phyloP scores from a whole-genome alignment of 345 rosid genomes.

The Sonneratia caseolaris region DNA sequence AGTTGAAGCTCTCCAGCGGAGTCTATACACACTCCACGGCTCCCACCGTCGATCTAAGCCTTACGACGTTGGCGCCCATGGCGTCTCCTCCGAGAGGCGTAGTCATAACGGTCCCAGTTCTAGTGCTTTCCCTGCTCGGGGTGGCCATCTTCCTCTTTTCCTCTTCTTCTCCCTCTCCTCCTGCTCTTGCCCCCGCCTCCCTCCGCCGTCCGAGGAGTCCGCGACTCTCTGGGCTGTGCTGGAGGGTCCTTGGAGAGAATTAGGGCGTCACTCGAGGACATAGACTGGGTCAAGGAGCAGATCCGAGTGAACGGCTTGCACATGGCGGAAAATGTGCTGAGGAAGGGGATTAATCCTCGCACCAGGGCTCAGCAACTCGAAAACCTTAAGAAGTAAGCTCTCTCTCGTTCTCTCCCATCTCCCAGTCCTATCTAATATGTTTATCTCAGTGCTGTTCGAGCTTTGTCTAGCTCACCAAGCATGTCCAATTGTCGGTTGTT shows the following conservation, averaged over 20 bases:
- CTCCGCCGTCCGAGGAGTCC: slow-evolving; percentile 1
- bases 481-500: neutral
- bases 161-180: slow-evolving; percentile 66
- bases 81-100: slow-evolving; percentile 52
- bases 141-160: slow-evolving; percentile 59
- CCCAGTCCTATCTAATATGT: neutral
- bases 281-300: slow-evolving; percentile 81
- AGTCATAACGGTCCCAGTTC: slow-evolving; percentile 51
- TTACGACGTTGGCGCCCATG: slow-evolving; percentile 3
- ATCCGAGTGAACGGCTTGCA: slow-evolving; percentile 77
- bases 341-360: slow-evolving; percentile 96
- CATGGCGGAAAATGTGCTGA: slow-evolving; percentile 80
- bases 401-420: neutral
- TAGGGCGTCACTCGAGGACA: slow-evolving; percentile 47
- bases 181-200: slow-evolving; percentile 45
- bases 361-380: slow-evolving; percentile 82
- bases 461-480: neutral
- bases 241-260: slow-evolving; percentile 20
- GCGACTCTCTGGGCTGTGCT: slow-evolving; percentile 1
- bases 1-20: too few relatives aligned
- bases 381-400: slow-evolving; percentile 63
- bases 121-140: slow-evolving; percentile 49
- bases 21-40: too few relatives aligned
- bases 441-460: neutral
- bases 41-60: neutral